Evolutionary conservation across 2,329 filamentous ascomycete species (phyloP).

Genomic region (Elsinoe perseae): DNA sequence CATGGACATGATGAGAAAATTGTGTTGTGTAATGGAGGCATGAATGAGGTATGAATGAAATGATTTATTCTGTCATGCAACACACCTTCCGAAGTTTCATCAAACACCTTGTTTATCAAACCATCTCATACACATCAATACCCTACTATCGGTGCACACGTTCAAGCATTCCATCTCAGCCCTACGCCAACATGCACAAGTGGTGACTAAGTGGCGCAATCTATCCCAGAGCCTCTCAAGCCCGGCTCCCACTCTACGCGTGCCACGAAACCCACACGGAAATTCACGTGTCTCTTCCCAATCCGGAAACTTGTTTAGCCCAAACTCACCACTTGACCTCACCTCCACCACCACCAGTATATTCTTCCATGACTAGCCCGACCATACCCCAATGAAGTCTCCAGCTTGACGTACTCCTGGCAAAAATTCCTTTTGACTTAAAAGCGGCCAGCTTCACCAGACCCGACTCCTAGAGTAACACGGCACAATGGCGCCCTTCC

Average conservation of each 20-base stretch:
- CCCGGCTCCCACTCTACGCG: background rate
- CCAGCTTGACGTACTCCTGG: too few relatives aligned
- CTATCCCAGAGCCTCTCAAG: background rate
- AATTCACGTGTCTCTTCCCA: background rate
- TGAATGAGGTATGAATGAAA: constrained; percentile 13
- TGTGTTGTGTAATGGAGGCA: background rate
- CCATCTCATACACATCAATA: too few relatives aligned
- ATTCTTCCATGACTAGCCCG: background rate
- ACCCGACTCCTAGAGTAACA: background rate
- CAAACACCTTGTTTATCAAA: too few relatives aligned
- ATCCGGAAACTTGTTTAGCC: background rate
- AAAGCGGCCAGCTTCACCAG: too few relatives aligned
- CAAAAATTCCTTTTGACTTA: too few relatives aligned
- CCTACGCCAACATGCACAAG: background rate
- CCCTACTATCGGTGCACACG: background rate
- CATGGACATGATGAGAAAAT: background rate
- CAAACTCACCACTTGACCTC: background rate
- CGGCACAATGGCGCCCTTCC: background rate
- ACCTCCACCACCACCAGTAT: background rate
- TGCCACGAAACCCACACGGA: background rate
- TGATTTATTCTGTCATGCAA: background rate
- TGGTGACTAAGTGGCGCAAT: constrained; percentile 2
- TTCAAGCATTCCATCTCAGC: constrained; percentile 1
- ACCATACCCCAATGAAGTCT: too few relatives aligned
- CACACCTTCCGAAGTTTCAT: too few relatives aligned